phyloP scores from a whole-genome alignment of 2,329 filamentous ascomycete genomes.

The Microdochium trichocladiopsis region DNA sequence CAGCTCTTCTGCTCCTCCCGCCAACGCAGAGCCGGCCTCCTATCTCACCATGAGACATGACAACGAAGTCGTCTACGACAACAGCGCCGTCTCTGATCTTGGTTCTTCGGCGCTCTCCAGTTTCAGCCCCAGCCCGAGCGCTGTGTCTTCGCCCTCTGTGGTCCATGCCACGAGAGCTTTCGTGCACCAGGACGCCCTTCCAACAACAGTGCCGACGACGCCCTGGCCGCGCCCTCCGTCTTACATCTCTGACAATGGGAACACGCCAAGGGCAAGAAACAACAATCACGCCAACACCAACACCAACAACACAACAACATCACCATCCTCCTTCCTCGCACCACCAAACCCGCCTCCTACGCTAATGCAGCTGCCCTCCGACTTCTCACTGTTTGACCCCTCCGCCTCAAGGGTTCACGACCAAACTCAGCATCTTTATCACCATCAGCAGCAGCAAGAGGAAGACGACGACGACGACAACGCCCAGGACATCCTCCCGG shows the following conservation, averaged over 20 bases:
- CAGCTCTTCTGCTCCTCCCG: conserved; percentile 42
- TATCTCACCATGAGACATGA: not conserved
- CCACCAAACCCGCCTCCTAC: not conserved
- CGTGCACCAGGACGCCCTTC: not conserved
- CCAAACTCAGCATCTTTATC: not conserved
- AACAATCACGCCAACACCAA: not conserved
- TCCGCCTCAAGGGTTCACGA: not conserved
- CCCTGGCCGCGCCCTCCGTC: conserved; percentile 56
- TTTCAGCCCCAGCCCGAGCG: not conserved
- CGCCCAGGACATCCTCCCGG: not conserved
- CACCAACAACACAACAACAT: not conserved
- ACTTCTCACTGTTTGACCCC: not conserved
- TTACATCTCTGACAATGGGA: conserved; percentile 67
- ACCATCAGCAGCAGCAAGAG: not conserved
- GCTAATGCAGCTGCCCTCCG: not conserved
- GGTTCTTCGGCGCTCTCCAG: not conserved
- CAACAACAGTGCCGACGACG: conserved; percentile 1
- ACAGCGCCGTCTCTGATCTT: not conserved
- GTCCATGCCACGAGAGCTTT: not conserved
- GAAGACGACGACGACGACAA: not conserved
- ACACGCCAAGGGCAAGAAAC: not conserved
- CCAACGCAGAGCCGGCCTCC: conserved; percentile 38
- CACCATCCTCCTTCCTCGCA: not conserved
- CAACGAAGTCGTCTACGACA: not conserved
- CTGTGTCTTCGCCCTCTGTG: not conserved